Percentiles rank a stretch among this genome's conserved stretches.
phyloP scores from a whole-genome alignment of 768 basidiomycete genomes.

The Naganishia friedmannii region DNA sequence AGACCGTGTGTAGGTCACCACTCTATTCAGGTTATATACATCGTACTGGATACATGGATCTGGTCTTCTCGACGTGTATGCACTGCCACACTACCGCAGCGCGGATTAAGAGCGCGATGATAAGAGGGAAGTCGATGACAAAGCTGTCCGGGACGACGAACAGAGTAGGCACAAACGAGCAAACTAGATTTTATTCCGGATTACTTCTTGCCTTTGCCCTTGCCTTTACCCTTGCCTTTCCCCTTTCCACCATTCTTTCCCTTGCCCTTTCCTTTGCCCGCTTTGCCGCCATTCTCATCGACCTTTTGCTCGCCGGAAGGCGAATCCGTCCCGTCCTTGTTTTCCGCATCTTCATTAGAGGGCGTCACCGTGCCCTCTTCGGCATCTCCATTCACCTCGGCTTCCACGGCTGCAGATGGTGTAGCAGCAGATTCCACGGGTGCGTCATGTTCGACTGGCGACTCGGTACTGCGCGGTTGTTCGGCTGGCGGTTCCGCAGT shows the following conservation, averaged over 20 bases:
- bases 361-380: neutral
- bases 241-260: conserved; percentile 16
- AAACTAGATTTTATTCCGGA: neutral
- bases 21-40: conserved; percentile 1
- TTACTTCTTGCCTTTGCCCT: conserved; percentile 25
- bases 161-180: neutral
- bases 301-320: conserved; percentile 1
- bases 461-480: neutral
- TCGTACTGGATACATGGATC: neutral
- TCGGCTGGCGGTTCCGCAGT: no score
- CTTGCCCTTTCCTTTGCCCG: conserved; percentile 1
- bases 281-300: neutral
- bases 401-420: neutral
- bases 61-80: neutral
- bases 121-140: neutral
- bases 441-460: neutral
- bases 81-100: neutral
- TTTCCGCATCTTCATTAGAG: neutral
- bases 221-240: conserved; percentile 20
- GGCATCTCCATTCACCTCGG: neutral
- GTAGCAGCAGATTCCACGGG: neutral
- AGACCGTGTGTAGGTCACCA: conserved; percentile 10
- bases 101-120: neutral
- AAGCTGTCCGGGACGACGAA: neutral
- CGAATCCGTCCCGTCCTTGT: neutral